Base-by-base conservation (phyloP, 805 yeast genomes). In the Lipomyces yamanashiensis region DNA sequence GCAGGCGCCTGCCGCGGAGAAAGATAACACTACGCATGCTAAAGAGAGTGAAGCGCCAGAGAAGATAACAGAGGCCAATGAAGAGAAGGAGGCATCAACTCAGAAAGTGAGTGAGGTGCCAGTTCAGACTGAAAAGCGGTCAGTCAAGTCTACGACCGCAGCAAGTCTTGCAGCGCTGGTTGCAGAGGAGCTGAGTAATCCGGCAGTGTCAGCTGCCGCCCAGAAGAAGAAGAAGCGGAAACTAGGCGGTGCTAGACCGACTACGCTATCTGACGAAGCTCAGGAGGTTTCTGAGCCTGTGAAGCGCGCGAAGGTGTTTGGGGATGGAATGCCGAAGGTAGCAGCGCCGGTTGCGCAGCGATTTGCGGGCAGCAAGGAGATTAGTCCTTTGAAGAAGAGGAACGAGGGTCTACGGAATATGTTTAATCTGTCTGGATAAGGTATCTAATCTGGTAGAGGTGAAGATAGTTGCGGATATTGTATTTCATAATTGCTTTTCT, bases 321-420 rank as follows among this genome's bases (percentile, higher is more conserved):
- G 51, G 10, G 34, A 21, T 3, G 54, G 44, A 8, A 41, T 49
- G 19, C 19, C 61, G 44, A 56, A 59, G 21, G 21, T 58, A 7
- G 56, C 68, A 13, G 67, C 59, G 2, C 67, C 61, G 15, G 56
- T 40, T 37, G 53, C 68, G 17, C 66, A 63, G 51, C 40, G 64
- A 21, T 54, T 61, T 13, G 15, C 58, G n/a, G 61, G 51, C 2
- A 58, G 59, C 7, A 60, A 55, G 44, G 41, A 41, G 36, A 64
- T 66, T 8, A 66, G 69, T 49, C 69, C 69, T 41, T 44, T 66
- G 41, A 66, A 66, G 43, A 58, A 63, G 50, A 43, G 69, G 15
- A 66, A 66, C 21, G 68, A 59, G 49, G 45, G 45, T 9, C 23
- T 66, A 45, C 49, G 69, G 15, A 62, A 55, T 43, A 55, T 66